Evolutionary conservation across 2,329 filamentous ascomycete genomes (phyloP), one percentile per base, ranked within the genome.

Genomic region (Xylaria sp.): DNA sequence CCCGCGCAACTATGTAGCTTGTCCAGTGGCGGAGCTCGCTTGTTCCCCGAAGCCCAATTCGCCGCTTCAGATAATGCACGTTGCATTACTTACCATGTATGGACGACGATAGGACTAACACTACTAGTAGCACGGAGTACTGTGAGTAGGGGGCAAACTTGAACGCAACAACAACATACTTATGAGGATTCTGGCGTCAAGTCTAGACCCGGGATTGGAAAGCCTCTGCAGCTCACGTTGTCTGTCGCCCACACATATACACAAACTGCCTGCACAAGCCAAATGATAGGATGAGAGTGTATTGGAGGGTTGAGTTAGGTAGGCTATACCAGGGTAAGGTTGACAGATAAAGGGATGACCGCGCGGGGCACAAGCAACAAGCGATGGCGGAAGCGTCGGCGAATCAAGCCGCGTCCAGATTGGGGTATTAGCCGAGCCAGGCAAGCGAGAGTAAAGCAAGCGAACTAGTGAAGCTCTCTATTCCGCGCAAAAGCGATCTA

Each of bases 341-440:
- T 4, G 18, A 20, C 12, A 33, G 51, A 9, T 10, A 39, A 12
- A 39, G 52, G n/a, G 31, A 12, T 20, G 52, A 10, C 9, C 13
- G 33, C 12, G 33, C 39, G 54, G 54, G 20, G 59, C 31, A n/a
- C 3, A 62, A 9, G 49, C 33, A 49, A n/a, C 39, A 23, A 23
- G 57, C 23, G n/a, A 41, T 2, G 61, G 25, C 66, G 66, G 66
- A 54, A 46, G 31, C 13, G 48, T 55, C 58, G 62, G 63, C 63
- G 58, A 62, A 69, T 62, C 63, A 66, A 62, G 46, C 67, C 57
- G 57, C 63, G 25, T 41, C 58, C 28, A 66, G 67, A 63, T 55
- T 55, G 18, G 51, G 52, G 23, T 28, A 52, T 57, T 48, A 55
- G 55, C 61, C 49, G 31, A 63, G 49, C 41, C 55, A 59, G 28